These are phyloP conservation scores for Cutaneotrichosporon spelunceum DNA, from an alignment of 1,284 basidiomycete species.

Conservation along the genomic window DNA sequence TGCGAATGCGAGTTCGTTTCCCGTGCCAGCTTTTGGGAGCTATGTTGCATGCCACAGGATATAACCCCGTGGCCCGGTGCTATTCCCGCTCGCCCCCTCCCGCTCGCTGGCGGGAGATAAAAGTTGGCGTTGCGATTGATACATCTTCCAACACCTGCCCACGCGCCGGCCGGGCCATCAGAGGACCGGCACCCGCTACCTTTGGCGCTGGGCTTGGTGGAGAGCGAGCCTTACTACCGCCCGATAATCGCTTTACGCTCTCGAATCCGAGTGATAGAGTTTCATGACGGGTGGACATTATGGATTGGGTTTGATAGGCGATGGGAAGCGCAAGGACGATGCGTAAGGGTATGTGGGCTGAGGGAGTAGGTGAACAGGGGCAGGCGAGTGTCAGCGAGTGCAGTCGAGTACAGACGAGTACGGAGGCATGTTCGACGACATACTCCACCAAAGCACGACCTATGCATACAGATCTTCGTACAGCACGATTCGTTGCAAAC, in stretches of 20 bases:
- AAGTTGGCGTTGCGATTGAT: not conserved
- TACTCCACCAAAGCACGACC: not conserved
- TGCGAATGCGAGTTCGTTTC: not conserved
- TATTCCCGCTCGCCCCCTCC: not conserved
- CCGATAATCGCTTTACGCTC: slow-evolving; percentile 24
- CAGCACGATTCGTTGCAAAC: not conserved
- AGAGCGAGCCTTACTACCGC: slow-evolving; percentile 21
- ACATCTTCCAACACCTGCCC: slow-evolving; percentile 11
- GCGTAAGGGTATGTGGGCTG: not conserved
- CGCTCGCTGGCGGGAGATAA: not conserved
- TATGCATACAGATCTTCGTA: not conserved
- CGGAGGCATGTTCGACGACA: too few species aligned
- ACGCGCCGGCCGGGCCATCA: slow-evolving; percentile 6
- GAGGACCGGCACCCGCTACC: slow-evolving; percentile 8
- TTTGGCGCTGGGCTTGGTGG: slow-evolving; percentile 16
- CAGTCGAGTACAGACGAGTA: too few species aligned
- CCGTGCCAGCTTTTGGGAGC: not conserved
- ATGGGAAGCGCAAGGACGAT: too few species aligned
- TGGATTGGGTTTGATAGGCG: too few species aligned
- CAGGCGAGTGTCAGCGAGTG: too few species aligned
- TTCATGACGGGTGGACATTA: slow-evolving; percentile 28
- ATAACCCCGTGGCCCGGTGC: not conserved
- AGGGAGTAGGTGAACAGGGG: too few species aligned
- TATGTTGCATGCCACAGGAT: not conserved
- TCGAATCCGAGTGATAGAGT: slow-evolving; percentile 17